phyloP scores from a whole-genome alignment of 495 filamentous ascomycete species.

The Tuber brumale region DNA sequence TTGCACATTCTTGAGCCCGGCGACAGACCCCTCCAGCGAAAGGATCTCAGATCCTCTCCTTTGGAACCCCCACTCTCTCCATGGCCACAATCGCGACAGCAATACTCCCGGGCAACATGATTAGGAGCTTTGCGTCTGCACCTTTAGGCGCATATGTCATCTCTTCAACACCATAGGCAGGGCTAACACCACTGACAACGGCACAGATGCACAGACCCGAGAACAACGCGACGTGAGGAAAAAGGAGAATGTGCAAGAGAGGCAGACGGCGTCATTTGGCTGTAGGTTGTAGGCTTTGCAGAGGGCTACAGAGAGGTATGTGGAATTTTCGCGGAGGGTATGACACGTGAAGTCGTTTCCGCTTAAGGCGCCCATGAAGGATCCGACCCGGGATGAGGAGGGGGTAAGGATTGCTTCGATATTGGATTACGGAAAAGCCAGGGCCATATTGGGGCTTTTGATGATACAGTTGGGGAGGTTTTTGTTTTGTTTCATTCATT shows the following conservation, averaged over 20 bases:
- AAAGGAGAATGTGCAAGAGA: constrained; percentile 56
- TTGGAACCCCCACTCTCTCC: constrained; percentile 49
- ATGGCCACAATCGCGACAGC: constrained; percentile 51
- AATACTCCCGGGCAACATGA: constrained; percentile 50
- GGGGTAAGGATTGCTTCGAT: constrained; percentile 45
- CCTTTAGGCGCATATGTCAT: constrained; percentile 57
- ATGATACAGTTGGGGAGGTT: constrained; percentile 46
- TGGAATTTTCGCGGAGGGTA: constrained; percentile 50
- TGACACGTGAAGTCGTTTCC: constrained; percentile 52
- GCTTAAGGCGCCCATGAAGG: constrained; percentile 53
- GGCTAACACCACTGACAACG: constrained; percentile 53
- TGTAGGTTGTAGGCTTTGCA: constrained; percentile 49
- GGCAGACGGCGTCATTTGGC: constrained; percentile 49
- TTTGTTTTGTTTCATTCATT: not conserved
- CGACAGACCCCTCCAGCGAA: constrained; percentile 50
- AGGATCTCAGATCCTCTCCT: constrained; percentile 51
- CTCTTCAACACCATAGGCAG: constrained; percentile 57
- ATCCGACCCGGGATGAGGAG: constrained; percentile 44
- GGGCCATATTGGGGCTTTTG: constrained; percentile 52
- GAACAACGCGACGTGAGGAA: constrained; percentile 58
- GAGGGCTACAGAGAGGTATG: constrained; percentile 53
- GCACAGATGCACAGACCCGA: constrained; percentile 50
- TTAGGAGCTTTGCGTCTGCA: constrained; percentile 51
- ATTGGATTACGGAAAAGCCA: constrained; percentile 54
- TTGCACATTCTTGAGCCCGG: constrained; percentile 49